Conservation (phyloP, 1,284 basidiomycete genomes). For the Inonotus obliquus region DNA sequence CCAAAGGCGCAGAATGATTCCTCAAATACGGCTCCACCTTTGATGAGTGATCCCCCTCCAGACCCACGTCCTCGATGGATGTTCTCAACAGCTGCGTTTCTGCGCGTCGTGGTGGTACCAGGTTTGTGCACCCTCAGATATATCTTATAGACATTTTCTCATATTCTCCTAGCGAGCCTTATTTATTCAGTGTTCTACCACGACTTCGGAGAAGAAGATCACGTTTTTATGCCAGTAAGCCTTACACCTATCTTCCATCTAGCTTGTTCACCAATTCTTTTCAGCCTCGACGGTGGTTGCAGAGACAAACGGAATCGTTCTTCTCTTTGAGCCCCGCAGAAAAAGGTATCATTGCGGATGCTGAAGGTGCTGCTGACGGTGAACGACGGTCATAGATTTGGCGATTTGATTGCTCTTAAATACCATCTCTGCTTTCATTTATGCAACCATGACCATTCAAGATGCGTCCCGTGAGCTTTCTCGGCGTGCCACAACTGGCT, state of each 20-base stretch:
- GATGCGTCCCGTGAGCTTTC: too few species aligned
- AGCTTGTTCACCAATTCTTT: not conserved
- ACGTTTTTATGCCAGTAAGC: conserved; percentile 65
- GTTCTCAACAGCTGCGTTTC: not conserved
- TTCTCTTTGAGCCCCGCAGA: conserved; percentile 50
- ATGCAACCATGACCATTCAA: not conserved
- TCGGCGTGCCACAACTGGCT: too few species aligned
- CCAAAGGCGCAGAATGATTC: not conserved
- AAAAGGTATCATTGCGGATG: conserved; percentile 23
- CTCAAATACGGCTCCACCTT: not conserved
- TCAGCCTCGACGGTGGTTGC: conserved; percentile 46
- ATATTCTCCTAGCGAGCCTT: conserved; percentile 37
- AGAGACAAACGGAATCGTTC: conserved; percentile 36
- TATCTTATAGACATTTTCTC: not conserved
- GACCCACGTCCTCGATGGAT: not conserved
- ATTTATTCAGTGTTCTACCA: conserved; percentile 58
- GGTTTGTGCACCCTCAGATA: not conserved
- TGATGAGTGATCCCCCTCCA: not conserved
- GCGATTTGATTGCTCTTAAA: too few species aligned
- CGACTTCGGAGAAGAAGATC: conserved; percentile 64
- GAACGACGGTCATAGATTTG: not conserved
- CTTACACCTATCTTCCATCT: not conserved
- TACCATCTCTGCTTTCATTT: too few species aligned
- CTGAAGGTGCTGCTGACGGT: not conserved
- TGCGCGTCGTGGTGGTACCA: not conserved